Conservation (phyloP, 768 basidiomycete species). For the Xerocomus brunneocitrinus region DNA sequence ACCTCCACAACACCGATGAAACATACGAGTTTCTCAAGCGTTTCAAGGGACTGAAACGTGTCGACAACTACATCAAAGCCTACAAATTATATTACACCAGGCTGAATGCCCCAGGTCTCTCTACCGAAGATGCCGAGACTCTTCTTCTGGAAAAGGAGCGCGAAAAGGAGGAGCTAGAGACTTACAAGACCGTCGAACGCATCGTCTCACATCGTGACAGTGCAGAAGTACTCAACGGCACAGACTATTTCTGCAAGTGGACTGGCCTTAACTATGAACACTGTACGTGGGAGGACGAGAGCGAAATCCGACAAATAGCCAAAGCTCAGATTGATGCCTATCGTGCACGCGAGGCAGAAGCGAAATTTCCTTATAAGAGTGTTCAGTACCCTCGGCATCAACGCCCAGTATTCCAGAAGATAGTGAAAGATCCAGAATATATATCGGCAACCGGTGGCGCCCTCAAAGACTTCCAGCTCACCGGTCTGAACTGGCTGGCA, state of each 20-base stretch:
- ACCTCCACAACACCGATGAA: conserved; percentile 99
- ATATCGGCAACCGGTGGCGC: conserved; percentile 71
- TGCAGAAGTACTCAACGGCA: conserved; percentile 41
- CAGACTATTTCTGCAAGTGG: conserved; percentile 98
- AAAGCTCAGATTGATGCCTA: conserved; percentile 77
- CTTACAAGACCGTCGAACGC: conserved; percentile 87
- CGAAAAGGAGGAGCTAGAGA: conserved; percentile 86
- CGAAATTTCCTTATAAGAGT: conserved; percentile 85
- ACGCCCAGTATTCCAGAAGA: conserved; percentile 78
- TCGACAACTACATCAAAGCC: conserved; percentile 98
- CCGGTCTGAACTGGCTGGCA: conserved; percentile 97
- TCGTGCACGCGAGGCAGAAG: conserved; percentile 68
- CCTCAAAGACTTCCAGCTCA: conserved; percentile 97
- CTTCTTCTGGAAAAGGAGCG: conserved; percentile 88
- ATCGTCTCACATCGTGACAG: conserved; percentile 76
- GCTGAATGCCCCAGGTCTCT: conserved; percentile 58
- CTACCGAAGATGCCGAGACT: conserved; percentile 85
- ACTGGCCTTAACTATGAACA: conserved; percentile 87
- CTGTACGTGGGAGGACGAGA: conserved; percentile 90
- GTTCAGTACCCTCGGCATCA: conserved; percentile 55
- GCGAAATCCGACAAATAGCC: conserved; percentile 75
- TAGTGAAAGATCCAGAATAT: conserved; percentile 85
- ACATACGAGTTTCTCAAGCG: conserved; percentile 93
- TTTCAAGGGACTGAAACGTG: conserved; percentile 92
- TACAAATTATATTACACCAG: conserved; percentile 72